A percentile compares a stretch with the other conserved stretches of the same genome.
Evolutionary conservation across 2,329 filamentous ascomycete species (phyloP).

Genomic region (Aspergillus pseudoglaucus): DNA sequence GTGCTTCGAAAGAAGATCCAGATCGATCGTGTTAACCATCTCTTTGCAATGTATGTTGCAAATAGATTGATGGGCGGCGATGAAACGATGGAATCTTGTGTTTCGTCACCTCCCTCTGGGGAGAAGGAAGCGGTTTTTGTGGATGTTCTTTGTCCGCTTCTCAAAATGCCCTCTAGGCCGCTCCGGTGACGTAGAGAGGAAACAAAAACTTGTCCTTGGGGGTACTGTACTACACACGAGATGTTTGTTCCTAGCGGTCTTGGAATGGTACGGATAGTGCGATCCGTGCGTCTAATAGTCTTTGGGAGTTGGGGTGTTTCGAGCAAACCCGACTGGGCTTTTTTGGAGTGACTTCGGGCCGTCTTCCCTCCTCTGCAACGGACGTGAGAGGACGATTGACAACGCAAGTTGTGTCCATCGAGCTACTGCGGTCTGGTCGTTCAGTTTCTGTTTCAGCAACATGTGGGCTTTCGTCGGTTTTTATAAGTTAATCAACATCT

Average conservation of each 20-base stretch:
- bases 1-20: constrained; percentile 43
- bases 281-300: background rate
- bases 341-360: constrained; percentile 4
- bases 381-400: constrained; percentile 7
- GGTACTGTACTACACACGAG: constrained; percentile 74
- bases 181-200: constrained; percentile 56
- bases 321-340: constrained; percentile 7
- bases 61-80: constrained; percentile 54
- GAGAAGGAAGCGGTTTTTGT: constrained; percentile 73
- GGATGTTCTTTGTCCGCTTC: constrained; percentile 89
- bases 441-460: constrained; percentile 10
- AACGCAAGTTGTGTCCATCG: constrained; percentile 10
- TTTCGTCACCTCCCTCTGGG: constrained; percentile 28
- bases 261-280: constrained; percentile 7
- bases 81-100: constrained; percentile 22
- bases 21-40: constrained; percentile 64
- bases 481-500: background rate
- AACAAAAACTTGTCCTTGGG: constrained; percentile 92
- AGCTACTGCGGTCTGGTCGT: constrained; percentile 5
- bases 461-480: background rate
- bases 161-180: constrained; percentile 56
- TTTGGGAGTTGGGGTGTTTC: constrained; percentile 19
- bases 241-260: constrained; percentile 41
- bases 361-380: constrained; percentile 6
- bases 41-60: constrained; percentile 48